Conservation (phyloP, 768 basidiomycete species). For the Brasilioporus rufonigricans region DNA sequence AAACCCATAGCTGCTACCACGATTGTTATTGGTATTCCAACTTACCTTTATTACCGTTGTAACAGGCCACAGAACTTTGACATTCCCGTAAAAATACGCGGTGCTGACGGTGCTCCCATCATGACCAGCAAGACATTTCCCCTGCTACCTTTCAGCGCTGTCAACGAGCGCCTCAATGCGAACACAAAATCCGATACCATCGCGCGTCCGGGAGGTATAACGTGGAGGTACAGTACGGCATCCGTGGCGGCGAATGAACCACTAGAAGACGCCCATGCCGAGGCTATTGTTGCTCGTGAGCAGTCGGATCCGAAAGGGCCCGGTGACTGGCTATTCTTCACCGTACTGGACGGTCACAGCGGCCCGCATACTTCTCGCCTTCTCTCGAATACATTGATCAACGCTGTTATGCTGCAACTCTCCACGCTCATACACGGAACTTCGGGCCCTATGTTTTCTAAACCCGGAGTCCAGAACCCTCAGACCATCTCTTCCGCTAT, state of each 20-base stretch:
- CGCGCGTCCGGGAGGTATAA: constrained; percentile 49
- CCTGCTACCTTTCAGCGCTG: constrained; percentile 50
- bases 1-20: constrained; percentile 60
- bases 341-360: constrained; percentile 89
- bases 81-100: constrained; percentile 49
- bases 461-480: constrained; percentile 37
- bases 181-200: constrained; percentile 47
- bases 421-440: constrained; percentile 44
- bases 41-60: constrained; percentile 56
- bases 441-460: constrained; percentile 33
- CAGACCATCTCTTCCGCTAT: constrained; percentile 68
- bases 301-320: constrained; percentile 53
- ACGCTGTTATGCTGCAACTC: constrained; percentile 78
- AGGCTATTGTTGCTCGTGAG: constrained; percentile 65
- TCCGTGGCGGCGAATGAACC: constrained; percentile 83
- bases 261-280: constrained; percentile 85
- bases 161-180: constrained; percentile 58
- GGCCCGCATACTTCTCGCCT: constrained; percentile 83
- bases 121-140: constrained; percentile 53
- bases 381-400: constrained; percentile 80
- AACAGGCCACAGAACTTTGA: constrained; percentile 54
- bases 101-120: constrained; percentile 58
- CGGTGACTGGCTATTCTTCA: constrained; percentile 79
- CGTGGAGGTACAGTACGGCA: constrained; percentile 79
- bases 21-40: constrained; percentile 53